Conservation (phyloP, 805 yeast genomes). For the Candida ipomoeae region DNA sequence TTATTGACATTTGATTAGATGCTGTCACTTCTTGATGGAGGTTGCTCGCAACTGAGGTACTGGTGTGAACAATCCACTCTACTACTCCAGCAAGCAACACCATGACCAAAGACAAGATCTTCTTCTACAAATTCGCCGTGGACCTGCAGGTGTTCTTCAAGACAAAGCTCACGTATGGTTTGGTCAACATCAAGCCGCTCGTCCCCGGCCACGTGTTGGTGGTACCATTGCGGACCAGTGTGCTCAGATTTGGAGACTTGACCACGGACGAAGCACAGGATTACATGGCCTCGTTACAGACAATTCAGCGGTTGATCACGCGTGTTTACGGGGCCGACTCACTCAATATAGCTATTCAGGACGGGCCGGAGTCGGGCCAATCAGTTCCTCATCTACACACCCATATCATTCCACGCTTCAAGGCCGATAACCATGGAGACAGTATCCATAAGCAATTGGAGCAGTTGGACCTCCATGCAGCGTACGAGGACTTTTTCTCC, state of each 20-base stretch:
- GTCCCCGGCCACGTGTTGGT: conserved; percentile 89
- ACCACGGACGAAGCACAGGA: conserved; percentile 70
- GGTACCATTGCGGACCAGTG: conserved; percentile 68
- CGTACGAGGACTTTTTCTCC: conserved; percentile 13
- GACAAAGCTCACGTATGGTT: conserved; percentile 67
- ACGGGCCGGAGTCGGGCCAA: conserved; percentile 95
- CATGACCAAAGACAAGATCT: conserved; percentile 21
- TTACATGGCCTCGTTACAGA: conserved; percentile 71
- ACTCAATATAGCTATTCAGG: conserved; percentile 88
- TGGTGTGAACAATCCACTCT: too few relatives aligned
- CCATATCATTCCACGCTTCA: conserved; percentile 84
- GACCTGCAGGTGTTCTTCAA: conserved; percentile 55
- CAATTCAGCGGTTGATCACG: conserved; percentile 64
- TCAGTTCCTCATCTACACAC: conserved; percentile 94
- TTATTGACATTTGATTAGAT: too few relatives aligned
- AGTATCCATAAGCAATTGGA: conserved; percentile 63
- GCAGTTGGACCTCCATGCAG: conserved; percentile 44
- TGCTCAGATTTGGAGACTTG: conserved; percentile 64
- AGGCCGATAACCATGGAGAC: conserved; percentile 55
- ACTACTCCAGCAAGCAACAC: neutral
- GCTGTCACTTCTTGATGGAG: too few relatives aligned
- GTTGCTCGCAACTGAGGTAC: too few relatives aligned
- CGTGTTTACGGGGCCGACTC: conserved; percentile 72
- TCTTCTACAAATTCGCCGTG: conserved; percentile 53
- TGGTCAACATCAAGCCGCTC: conserved; percentile 88